Evolutionary conservation across 768 basidiomycete species (phyloP), one percentile per base, ranked within the genome.

Genomic region (Boletus speciosus): DNA sequence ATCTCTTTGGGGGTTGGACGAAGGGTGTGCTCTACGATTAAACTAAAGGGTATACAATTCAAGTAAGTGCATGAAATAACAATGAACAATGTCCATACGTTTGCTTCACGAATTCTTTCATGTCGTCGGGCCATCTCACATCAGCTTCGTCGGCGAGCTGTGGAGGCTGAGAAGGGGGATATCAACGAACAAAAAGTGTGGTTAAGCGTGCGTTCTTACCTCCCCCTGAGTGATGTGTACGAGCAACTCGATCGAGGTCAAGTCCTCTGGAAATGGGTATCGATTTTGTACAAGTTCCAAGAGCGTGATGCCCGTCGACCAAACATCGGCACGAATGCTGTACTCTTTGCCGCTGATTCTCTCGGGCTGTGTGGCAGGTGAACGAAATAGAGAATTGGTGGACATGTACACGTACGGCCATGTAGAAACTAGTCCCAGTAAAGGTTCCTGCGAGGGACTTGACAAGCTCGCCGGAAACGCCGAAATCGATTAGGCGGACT

Each of bases 401-500:
- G 10, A 40, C 4, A 12, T 40, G 47, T 23, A 21, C 29, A 83
- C 95, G 71, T 65, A 98, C 96, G 60, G 97, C 95, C 96, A 98
- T 98, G 73, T 98, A 99, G 61, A 91, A 89, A 67, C 93, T 93
- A 41, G 96, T 98, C 7, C 97, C 97, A 1, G 96, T 98, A 67
- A 98, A 98, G 1, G 97, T 98, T 50, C 90, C 91, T 15, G 97
- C 97, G 58, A 90, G 72, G 47, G 90, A 93, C 65, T 89, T 85
- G 62, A 98, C 85, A 23, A 99, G 80, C 72, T 97, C 92, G 39
- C 96, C 97, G 27, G 96, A 98, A 19, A 98, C 97, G 32, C 97
- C 97, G 66, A 99, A 99, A 73, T 99, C 97, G 69, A 82, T 86
- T 4, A 99, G 79, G 70, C 94, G 97, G 66, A 98, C 86, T 44